Evolutionary conservation across 225 moss, liverwort and hornwort genomes (phyloP).

Genomic region (Lunularia cruciata): DNA sequence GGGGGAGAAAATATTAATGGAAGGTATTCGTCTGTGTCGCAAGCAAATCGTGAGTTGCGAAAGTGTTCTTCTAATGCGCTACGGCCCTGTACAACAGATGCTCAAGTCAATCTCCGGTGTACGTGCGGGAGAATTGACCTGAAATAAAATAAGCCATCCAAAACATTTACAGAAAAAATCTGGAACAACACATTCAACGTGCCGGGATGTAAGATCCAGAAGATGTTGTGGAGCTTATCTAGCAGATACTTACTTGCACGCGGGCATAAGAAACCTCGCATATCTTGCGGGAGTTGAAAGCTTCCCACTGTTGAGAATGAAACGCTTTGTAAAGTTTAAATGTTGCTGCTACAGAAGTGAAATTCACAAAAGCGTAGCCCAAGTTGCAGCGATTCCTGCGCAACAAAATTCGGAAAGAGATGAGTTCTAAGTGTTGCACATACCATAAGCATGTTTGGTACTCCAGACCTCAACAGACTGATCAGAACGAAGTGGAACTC

Average conservation of each 20-base stretch:
- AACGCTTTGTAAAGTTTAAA: slow-evolving; percentile 73
- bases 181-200: no score
- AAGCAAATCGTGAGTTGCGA: slow-evolving; percentile 92
- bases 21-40: slow-evolving; percentile 89
- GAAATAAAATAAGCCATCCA: no score
- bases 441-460: not conserved
- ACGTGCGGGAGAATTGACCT: no score
- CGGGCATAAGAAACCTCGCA: slow-evolving; percentile 95
- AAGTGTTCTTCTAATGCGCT: slow-evolving; percentile 83
- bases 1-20: slow-evolving; percentile 83
- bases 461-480: no score
- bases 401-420: not conserved
- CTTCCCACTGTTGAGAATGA: slow-evolving; percentile 89
- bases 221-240: no score
- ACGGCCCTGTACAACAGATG: slow-evolving; percentile 60
- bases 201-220: no score
- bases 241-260: slow-evolving; percentile 86
- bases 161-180: no score
- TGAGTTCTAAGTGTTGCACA: not conserved
- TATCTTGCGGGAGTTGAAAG: slow-evolving; percentile 94
- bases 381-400: slow-evolving; percentile 92
- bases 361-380: slow-evolving; percentile 98
- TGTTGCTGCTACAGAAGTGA: slow-evolving; percentile 77
- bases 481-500: not conserved
- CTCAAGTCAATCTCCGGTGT: no score